Percentiles rank a stretch among this genome's conserved stretches.
Evolutionary conservation across 257 asterid genomes (phyloP).

Genomic region (Rubia yunnanensis): DNA sequence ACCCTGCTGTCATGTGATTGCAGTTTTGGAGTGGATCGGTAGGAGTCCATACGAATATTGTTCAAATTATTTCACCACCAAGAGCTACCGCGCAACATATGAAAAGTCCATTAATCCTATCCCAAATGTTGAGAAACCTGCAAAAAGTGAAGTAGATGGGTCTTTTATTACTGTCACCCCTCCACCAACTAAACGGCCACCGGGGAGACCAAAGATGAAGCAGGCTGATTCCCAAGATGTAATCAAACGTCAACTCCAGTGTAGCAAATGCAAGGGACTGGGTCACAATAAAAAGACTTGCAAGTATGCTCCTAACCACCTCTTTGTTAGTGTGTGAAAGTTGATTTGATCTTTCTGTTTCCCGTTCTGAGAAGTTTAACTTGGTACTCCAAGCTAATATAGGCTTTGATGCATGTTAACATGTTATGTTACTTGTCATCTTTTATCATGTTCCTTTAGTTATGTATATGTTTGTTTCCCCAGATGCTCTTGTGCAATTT

Average conservation of each 20-base stretch:
- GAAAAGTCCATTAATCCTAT: conserved; percentile 83
- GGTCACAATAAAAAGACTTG: conserved; percentile 97
- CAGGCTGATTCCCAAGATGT: conserved; percentile 58
- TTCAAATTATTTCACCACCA: conserved; percentile 59
- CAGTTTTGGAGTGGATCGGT: conserved; percentile 52
- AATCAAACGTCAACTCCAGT: conserved; percentile 94
- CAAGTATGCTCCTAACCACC: conserved; percentile 41
- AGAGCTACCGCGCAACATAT: conserved; percentile 56
- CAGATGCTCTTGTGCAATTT: background rate
- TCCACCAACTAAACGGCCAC: conserved; percentile 88
- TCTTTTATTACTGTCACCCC: conserved; percentile 61
- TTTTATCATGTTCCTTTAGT: no score
- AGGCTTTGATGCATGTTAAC: background rate
- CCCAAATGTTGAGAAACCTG: conserved; percentile 78
- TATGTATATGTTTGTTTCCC: no score
- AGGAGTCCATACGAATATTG: conserved; percentile 66
- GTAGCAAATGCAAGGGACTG: conserved; percentile 95
- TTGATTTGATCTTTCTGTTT: background rate
- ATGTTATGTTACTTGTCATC: background rate
- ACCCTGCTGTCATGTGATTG: conserved; percentile 90
- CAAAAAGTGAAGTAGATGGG: conserved; percentile 42
- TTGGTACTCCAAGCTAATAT: background rate
- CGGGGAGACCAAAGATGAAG: conserved; percentile 88
- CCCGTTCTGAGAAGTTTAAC: background rate
- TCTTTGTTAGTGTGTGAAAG: background rate